Conservation (phyloP, 106 monocot species). For the Acanthochlamys bracteata region DNA sequence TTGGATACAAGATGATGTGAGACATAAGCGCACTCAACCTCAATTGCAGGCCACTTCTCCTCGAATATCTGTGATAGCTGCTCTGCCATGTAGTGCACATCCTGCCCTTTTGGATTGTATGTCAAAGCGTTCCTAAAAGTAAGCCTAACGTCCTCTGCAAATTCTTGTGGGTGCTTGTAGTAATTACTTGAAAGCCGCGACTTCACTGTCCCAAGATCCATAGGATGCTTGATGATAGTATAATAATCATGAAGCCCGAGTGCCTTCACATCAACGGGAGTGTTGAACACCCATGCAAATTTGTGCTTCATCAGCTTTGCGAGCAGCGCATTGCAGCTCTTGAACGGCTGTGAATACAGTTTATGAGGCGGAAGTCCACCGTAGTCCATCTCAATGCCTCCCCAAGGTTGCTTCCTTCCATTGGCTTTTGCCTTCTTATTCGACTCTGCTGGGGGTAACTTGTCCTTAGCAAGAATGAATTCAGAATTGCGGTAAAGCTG, state of each 20-base stretch:
- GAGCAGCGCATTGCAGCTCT: slow-evolving; percentile 44
- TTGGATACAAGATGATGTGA: slow-evolving; percentile 14
- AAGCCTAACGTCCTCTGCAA: slow-evolving; percentile 81
- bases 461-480: slow-evolving; percentile 75
- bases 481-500: slow-evolving; percentile 68
- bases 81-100: slow-evolving; percentile 80
- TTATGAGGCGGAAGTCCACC: slow-evolving; percentile 7
- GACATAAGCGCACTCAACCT: slow-evolving; percentile 32
- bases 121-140: slow-evolving; percentile 84
- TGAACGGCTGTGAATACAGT: slow-evolving; percentile 42
- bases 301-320: slow-evolving; percentile 79
- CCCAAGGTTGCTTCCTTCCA: slow-evolving; percentile 24
- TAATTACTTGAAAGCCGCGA: slow-evolving; percentile 36
- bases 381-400: slow-evolving; percentile 7
- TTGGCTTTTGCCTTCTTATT: slow-evolving; percentile 58
- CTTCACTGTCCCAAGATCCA: slow-evolving; percentile 81
- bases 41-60: slow-evolving; percentile 61
- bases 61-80: slow-evolving; percentile 53
- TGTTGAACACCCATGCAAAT: slow-evolving; percentile 81
- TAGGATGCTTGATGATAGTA: slow-evolving; percentile 67
- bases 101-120: slow-evolving; percentile 85
- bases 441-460: slow-evolving; percentile 38
- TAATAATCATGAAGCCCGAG: slow-evolving; percentile 74
- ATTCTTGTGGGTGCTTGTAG: slow-evolving; percentile 64
- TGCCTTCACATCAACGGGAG: slow-evolving; percentile 61